A percentile compares a stretch with the other conserved stretches of the same genome.
Conservation (phyloP, 148 eudicot species). For the Linanthus parryae region DNA sequence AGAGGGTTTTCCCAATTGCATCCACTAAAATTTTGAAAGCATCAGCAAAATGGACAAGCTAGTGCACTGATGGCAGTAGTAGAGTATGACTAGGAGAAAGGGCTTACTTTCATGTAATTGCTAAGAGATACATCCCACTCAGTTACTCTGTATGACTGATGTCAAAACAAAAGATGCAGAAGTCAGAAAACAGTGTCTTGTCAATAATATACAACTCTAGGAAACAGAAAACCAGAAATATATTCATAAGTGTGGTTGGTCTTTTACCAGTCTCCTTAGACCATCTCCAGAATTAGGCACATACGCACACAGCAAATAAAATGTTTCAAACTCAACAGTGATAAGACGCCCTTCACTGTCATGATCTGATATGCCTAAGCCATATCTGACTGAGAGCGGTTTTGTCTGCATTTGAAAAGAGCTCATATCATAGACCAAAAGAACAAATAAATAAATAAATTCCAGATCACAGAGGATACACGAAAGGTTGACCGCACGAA, state of each 20-base stretch:
- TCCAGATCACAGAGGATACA: neutral
- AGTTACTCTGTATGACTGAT: conserved; percentile 77
- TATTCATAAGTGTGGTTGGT: neutral
- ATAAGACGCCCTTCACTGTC: conserved; percentile 93
- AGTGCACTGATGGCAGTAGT: too few species aligned
- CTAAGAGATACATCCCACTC: conserved; percentile 89
- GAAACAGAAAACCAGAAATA: neutral
- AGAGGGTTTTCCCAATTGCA: too few species aligned
- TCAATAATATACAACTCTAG: neutral
- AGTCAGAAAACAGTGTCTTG: neutral
- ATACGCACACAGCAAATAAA: conserved; percentile 65
- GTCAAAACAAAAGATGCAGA: conserved; percentile 10
- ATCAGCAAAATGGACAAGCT: too few species aligned
- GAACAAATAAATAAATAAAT: neutral
- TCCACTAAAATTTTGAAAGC: too few species aligned
- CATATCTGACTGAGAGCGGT: conserved; percentile 80
- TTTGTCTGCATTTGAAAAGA: conserved; percentile 49
- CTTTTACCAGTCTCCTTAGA: conserved; percentile 72
- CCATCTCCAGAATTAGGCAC: conserved; percentile 99
- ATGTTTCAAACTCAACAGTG: conserved; percentile 82
- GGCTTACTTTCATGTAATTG: conserved; percentile 84
- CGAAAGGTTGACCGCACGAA: too few species aligned
- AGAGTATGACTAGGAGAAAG: too few species aligned
- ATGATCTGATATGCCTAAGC: conserved; percentile 85
- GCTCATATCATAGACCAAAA: neutral